Evolutionary conservation across 2,329 filamentous ascomycete genomes (phyloP).

Genomic region (Phoma sp.): DNA sequence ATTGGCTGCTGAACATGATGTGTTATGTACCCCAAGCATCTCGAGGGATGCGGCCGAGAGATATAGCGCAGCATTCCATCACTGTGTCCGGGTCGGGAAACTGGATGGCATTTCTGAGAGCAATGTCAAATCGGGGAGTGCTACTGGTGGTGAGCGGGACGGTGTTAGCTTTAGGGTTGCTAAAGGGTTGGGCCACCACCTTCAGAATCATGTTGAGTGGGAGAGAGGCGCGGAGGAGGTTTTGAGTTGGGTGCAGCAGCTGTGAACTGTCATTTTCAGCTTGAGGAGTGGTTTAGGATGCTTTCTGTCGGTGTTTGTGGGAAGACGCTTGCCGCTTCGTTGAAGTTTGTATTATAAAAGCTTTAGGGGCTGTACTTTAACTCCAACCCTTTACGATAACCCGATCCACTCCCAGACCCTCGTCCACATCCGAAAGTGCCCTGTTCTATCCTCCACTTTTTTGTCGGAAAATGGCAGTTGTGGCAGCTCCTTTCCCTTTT

Average conservation of each 20-base stretch:
- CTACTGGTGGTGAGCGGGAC: constrained; percentile 1
- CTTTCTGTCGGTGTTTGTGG: too few relatives aligned
- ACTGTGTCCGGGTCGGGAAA: constrained; percentile 41
- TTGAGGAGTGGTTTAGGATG: too few relatives aligned
- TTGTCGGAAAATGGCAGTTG: neutral
- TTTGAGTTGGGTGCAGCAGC: constrained; percentile 49
- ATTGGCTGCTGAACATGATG: constrained; percentile 33
- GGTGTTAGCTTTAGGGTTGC: constrained; percentile 56
- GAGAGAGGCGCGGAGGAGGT: constrained; percentile 57
- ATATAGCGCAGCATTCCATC: constrained; percentile 47
- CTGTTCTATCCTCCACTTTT: neutral
- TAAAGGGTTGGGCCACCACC: constrained; percentile 58
- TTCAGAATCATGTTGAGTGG: constrained; percentile 62
- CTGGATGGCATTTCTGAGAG: constrained; percentile 34
- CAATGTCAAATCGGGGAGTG: neutral
- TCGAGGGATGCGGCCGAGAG: constrained; percentile 49
- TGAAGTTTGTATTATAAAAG: neutral
- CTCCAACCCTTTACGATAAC: neutral
- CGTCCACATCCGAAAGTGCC: too few relatives aligned
- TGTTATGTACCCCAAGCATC: constrained; percentile 36
- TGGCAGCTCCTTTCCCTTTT: neutral
- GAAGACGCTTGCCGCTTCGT: too few relatives aligned
- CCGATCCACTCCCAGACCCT: neutral
- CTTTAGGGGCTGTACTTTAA: neutral
- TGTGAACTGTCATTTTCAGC: too few relatives aligned